Percentiles rank a stretch among this genome's conserved stretches.
These are phyloP conservation scores for Blastobotrys indianensis DNA, from an alignment of 1,139 yeast species.

Conservation along the genomic window DNA sequence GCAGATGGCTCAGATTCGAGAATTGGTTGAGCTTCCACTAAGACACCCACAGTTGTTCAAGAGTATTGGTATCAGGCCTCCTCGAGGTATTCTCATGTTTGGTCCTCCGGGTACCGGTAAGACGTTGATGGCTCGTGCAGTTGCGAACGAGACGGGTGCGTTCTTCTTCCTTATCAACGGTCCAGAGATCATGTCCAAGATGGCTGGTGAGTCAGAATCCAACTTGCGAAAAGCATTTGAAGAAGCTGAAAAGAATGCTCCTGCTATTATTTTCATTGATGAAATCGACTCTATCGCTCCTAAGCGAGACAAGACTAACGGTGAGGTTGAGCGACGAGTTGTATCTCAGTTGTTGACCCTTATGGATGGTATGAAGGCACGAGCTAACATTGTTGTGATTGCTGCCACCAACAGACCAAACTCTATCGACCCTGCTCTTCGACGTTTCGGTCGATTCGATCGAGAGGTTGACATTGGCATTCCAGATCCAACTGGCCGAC, in stretches of 20 bases:
- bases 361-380: constrained; percentile 99
- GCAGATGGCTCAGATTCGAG: constrained; percentile 98
- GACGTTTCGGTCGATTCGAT: constrained; percentile 98
- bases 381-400: constrained; percentile 93
- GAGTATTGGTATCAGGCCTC: constrained; percentile 96
- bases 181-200: constrained; percentile 99
- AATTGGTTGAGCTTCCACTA: constrained; percentile 90
- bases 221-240: constrained; percentile 97
- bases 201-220: constrained; percentile 99
- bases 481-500: constrained; percentile 97
- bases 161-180: constrained; percentile 96
- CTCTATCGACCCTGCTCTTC: constrained; percentile 95
- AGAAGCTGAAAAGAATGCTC: constrained; percentile 98
- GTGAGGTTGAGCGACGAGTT: constrained; percentile 98
- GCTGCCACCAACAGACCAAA: constrained; percentile 97
- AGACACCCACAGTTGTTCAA: constrained; percentile 97
- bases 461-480: constrained; percentile 98
- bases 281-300: constrained; percentile 99
- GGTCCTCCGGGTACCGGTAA: constrained; percentile 99
- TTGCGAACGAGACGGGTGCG: constrained; percentile 98
- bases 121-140: constrained; percentile 99
- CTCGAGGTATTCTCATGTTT: constrained; percentile 93
- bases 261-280: constrained; percentile 94
- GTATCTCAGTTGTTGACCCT: constrained; percentile 93
- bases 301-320: constrained; percentile 98